Evolutionary conservation across 2,329 filamentous ascomycete genomes (phyloP).

Genomic region (Chaetomium sp.): DNA sequence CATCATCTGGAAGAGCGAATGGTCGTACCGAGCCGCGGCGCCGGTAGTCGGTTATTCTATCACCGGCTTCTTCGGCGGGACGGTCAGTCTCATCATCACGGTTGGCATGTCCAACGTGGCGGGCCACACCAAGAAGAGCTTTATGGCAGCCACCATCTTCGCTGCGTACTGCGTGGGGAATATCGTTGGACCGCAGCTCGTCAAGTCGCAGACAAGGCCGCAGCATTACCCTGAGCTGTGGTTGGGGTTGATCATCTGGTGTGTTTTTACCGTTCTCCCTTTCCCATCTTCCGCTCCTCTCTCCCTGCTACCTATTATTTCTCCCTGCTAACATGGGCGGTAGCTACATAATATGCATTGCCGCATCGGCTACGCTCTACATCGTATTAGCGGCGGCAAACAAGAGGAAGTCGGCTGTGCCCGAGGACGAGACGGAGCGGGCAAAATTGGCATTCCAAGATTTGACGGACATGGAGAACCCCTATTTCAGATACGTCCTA

Average conservation of each 20-base stretch:
- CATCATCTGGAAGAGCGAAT: slow-evolving; percentile 70
- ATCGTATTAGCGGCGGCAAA: slow-evolving; percentile 63
- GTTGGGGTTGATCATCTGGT: slow-evolving; percentile 66
- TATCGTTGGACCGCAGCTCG: slow-evolving; percentile 73
- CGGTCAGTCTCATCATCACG: slow-evolving; percentile 61
- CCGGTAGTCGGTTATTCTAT: slow-evolving; percentile 73
- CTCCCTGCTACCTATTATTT: not conserved
- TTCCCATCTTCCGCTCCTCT: not conserved
- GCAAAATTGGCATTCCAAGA: slow-evolving; percentile 68
- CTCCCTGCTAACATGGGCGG: slow-evolving; percentile 21
- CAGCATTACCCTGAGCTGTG: slow-evolving; percentile 72
- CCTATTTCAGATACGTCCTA: slow-evolving; percentile 61
- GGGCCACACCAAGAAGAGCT: slow-evolving; percentile 76
- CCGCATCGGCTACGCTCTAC: slow-evolving; percentile 58
- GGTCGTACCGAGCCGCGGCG: slow-evolving; percentile 65
- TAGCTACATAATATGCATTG: slow-evolving; percentile 69
- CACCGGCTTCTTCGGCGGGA: slow-evolving; percentile 72
- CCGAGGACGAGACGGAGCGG: slow-evolving; percentile 61
- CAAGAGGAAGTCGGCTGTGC: slow-evolving; percentile 49
- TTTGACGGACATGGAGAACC: slow-evolving; percentile 69
- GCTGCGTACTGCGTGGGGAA: slow-evolving; percentile 76
- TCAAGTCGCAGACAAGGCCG: slow-evolving; percentile 60
- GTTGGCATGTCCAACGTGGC: slow-evolving; percentile 68
- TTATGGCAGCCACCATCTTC: slow-evolving; percentile 73
- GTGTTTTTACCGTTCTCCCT: slow-evolving; percentile 27